These are phyloP conservation scores for Populus simonii DNA, from an alignment of 345 rosid species.

Conservation along the genomic window DNA sequence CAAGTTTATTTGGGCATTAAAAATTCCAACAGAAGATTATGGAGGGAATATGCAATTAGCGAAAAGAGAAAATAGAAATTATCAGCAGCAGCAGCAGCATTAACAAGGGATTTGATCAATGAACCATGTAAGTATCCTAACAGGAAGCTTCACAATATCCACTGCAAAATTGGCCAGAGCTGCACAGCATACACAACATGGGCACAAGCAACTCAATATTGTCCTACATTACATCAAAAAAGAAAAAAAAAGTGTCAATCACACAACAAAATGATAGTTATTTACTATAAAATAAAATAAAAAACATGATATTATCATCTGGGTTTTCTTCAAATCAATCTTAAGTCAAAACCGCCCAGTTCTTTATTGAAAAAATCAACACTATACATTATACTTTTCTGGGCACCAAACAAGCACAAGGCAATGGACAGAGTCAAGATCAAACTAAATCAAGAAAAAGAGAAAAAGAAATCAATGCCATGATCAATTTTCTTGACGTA, in stretches of 20 bases:
- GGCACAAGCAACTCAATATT: constrained; percentile 75
- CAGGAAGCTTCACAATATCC: constrained; percentile 60
- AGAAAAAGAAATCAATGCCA: too few species aligned
- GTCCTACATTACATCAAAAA: constrained; percentile 36
- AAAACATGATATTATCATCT: too few species aligned
- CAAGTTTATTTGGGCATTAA: background rate
- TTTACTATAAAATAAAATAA: background rate
- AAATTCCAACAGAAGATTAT: background rate
- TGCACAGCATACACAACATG: constrained; percentile 71
- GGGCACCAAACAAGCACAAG: too few species aligned
- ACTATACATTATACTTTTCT: background rate
- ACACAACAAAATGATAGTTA: background rate
- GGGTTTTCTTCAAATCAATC: background rate
- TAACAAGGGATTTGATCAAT: constrained; percentile 70
- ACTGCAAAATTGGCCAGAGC: constrained; percentile 67
- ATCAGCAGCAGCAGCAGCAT: background rate
- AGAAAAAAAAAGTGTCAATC: background rate
- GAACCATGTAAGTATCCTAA: constrained; percentile 62
- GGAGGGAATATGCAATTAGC: background rate
- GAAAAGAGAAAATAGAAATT: background rate
- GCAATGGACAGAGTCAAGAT: too few species aligned
- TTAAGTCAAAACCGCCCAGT: background rate
- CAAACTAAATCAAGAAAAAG: too few species aligned
- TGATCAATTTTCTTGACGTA: background rate
- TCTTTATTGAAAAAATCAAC: too few species aligned